phyloP scores from a whole-genome alignment of 2,329 filamentous ascomycete genomes.

The Gnomoniopsis smithogilvyi region DNA sequence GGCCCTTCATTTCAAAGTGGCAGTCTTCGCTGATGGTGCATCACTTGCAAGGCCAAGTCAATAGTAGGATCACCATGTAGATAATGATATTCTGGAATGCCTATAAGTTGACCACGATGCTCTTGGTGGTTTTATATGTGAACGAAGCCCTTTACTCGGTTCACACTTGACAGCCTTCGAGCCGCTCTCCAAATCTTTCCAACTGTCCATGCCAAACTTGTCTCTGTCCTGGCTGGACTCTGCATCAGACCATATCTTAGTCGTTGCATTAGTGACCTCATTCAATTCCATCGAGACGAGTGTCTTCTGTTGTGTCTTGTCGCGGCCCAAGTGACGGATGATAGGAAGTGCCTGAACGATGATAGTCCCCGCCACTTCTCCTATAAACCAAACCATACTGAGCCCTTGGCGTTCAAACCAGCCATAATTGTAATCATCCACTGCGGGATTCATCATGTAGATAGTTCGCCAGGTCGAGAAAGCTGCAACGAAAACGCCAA shows the following conservation, averaged over 20 bases:
- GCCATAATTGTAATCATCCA: constrained; percentile 33
- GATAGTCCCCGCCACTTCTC: constrained; percentile 51
- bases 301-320: constrained; percentile 35
- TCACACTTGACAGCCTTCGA: not conserved
- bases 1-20: no score
- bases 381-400: constrained; percentile 47
- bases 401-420: constrained; percentile 45
- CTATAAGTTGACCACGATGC: not conserved
- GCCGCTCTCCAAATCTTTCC: not conserved
- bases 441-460: constrained; percentile 46
- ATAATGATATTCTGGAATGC: not conserved
- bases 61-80: not conserved
- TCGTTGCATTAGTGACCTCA: constrained; percentile 1
- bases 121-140: not conserved
- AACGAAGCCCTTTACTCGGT: not conserved
- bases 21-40: no score
- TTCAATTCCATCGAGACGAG: constrained; percentile 24
- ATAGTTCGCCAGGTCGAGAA: constrained; percentile 43
- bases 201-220: not conserved
- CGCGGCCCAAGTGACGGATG: constrained; percentile 42
- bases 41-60: no score
- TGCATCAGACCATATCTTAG: not conserved
- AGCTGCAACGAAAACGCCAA: constrained; percentile 43
- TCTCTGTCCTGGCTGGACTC: not conserved
- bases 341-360: constrained; percentile 54